Conservation (phyloP, 768 basidiomycete genomes). For the Cystofilobasidium macerans region DNA sequence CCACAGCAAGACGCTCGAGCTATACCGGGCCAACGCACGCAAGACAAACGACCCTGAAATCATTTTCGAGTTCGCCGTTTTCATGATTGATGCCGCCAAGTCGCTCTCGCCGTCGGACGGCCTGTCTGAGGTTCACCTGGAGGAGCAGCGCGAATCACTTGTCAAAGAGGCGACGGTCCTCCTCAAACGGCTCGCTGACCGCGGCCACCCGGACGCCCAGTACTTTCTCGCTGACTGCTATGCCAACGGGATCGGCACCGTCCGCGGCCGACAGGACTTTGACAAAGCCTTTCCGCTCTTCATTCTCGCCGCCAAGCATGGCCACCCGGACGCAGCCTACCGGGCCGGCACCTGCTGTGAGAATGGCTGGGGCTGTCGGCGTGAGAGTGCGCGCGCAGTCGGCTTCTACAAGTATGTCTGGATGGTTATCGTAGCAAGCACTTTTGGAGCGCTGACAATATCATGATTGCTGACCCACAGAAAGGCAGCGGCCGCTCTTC, state of each 20-base stretch:
- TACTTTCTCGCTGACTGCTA: slow-evolving; percentile 98
- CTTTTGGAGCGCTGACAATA: no score
- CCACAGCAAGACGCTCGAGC: slow-evolving; percentile 88
- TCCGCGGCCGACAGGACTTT: slow-evolving; percentile 83
- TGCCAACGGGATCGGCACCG: slow-evolving; percentile 92
- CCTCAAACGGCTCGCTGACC: slow-evolving; percentile 80
- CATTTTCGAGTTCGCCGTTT: slow-evolving; percentile 96
- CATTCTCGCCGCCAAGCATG: slow-evolving; percentile 90
- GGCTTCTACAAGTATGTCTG: slow-evolving; percentile 59
- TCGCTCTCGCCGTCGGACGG: slow-evolving; percentile 43
- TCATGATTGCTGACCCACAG: slow-evolving; percentile 33
- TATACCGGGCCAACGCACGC: slow-evolving; percentile 94
- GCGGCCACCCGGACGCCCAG: slow-evolving; percentile 87
- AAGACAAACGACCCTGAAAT: slow-evolving; percentile 96
- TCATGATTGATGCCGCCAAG: slow-evolving; percentile 97
- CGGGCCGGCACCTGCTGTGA: slow-evolving; percentile 96
- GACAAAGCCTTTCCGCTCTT: slow-evolving; percentile 95
- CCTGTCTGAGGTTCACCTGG: slow-evolving; percentile 26
- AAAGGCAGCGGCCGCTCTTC: slow-evolving; percentile 80
- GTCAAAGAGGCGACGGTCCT: slow-evolving; percentile 75
- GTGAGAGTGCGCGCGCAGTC: slow-evolving; percentile 81
- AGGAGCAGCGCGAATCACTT: slow-evolving; percentile 54
- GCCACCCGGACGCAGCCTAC: slow-evolving; percentile 88
- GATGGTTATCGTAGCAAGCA: no score
- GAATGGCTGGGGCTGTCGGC: slow-evolving; percentile 94